Evolutionary conservation across 2,329 filamentous ascomycete species (phyloP).

Genomic region (Stemphylium beticola): DNA sequence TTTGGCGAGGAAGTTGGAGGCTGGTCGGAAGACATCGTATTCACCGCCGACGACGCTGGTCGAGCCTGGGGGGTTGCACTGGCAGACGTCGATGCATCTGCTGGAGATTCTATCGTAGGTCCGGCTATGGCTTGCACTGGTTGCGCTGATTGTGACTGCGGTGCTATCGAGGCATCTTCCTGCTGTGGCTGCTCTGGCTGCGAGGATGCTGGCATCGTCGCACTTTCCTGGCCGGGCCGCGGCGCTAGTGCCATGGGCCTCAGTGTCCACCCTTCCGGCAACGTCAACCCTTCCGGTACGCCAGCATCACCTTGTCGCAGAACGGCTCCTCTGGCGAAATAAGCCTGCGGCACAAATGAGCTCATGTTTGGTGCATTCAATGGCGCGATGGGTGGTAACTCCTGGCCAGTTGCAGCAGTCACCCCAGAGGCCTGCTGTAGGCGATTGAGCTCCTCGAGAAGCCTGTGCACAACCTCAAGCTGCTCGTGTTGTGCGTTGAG

Average conservation of each 20-base stretch:
- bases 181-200: conserved; percentile 5
- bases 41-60: conserved; percentile 5
- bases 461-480: conserved; percentile 40
- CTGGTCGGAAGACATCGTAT: conserved; percentile 10
- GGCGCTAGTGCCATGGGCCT: conserved; percentile 39
- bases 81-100: conserved; percentile 6
- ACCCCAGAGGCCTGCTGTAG: conserved; percentile 41
- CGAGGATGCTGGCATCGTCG: conserved; percentile 7
- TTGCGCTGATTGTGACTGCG: not conserved
- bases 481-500: conserved; percentile 44
- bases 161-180: not conserved
- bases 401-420: conserved; percentile 28
- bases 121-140: not conserved
- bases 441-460: conserved; percentile 42
- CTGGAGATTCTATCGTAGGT: conserved; percentile 2
- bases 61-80: conserved; percentile 8
- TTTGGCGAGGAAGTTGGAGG: conserved; percentile 29
- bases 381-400: conserved; percentile 33
- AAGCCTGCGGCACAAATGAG: conserved; percentile 39
- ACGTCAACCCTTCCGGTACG: conserved; percentile 43
- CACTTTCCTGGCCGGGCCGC: conserved; percentile 19
- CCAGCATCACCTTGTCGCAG: conserved; percentile 44
- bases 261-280: conserved; percentile 48
- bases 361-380: conserved; percentile 27
- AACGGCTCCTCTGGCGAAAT: conserved; percentile 39